Conservation (phyloP, 2,329 filamentous ascomycete species). For the Fusarium brevicatenulatum region DNA sequence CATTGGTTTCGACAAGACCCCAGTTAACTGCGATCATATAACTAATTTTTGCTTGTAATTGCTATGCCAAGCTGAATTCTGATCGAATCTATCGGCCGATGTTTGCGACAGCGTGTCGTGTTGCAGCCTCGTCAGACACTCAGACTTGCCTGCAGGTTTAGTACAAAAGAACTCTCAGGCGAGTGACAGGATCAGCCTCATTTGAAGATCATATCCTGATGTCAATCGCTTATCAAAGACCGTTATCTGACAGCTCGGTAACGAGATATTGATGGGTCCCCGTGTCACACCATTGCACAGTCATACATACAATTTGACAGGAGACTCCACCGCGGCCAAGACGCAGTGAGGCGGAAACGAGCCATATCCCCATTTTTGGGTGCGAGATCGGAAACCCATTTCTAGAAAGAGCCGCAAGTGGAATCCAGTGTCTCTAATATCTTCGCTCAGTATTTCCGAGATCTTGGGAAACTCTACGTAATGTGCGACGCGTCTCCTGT, state of each 20-base stretch:
- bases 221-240: not conserved
- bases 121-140: too few relatives aligned
- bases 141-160: accelerated
- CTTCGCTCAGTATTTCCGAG: not conserved
- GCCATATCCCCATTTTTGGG: not conserved
- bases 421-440: accelerated
- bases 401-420: not conserved
- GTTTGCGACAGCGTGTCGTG: too few relatives aligned
- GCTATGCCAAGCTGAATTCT: too few relatives aligned
- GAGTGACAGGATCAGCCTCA: not conserved
- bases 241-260: not conserved
- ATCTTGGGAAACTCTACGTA: not conserved
- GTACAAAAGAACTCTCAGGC: accelerated
- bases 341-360: not conserved
- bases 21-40: too few relatives aligned
- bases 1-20: too few relatives aligned
- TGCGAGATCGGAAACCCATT: not conserved
- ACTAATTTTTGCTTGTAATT: too few relatives aligned
- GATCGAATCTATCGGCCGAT: too few relatives aligned
- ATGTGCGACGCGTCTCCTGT: too few relatives aligned
- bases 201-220: not conserved
- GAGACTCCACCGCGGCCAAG: not conserved
- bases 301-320: not conserved
- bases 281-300: not conserved
- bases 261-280: not conserved